Percentiles rank a stretch among this genome's conserved stretches.
Conservation (phyloP, 352 stramenopile genomes). For the Peronospora belbahrii region DNA sequence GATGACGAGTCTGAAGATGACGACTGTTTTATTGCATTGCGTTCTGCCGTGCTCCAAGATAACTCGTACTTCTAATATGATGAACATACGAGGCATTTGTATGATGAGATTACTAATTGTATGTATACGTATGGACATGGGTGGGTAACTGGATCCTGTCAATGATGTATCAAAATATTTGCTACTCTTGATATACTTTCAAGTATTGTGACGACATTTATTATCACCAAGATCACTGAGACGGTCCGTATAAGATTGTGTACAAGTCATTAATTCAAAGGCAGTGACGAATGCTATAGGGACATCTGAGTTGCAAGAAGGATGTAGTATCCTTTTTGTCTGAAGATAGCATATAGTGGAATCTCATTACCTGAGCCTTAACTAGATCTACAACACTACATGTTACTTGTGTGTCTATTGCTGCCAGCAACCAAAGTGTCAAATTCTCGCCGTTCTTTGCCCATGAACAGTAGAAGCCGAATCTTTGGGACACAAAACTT, state of each 20-base stretch:
- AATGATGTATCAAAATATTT: constrained; percentile 85
- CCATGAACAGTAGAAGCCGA: constrained; percentile 79
- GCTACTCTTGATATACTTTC: constrained; percentile 79
- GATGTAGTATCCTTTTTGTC: constrained; percentile 28
- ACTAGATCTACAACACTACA: not conserved
- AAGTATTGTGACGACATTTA: constrained; percentile 74
- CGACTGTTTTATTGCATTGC: constrained; percentile 50
- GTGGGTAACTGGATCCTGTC: no score
- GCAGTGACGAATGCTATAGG: constrained; percentile 87
- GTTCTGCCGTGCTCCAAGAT: constrained; percentile 69
- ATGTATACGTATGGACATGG: constrained; percentile 14
- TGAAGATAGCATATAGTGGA: constrained; percentile 82
- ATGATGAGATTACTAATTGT: constrained; percentile 78
- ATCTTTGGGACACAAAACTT: constrained; percentile 78
- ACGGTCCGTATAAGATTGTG: constrained; percentile 27
- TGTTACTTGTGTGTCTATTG: not conserved
- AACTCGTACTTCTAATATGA: constrained; percentile 59
- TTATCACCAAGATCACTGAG: constrained; percentile 90
- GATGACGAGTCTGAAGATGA: constrained; percentile 89
- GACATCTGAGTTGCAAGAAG: constrained; percentile 66
- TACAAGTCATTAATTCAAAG: constrained; percentile 13
- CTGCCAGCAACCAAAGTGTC: constrained; percentile 77
- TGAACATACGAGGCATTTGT: constrained; percentile 88
- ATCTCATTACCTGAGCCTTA: constrained; percentile 89
- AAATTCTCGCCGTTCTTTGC: constrained; percentile 77